Conservation (phyloP, 2,329 filamentous ascomycete species). For the Trichothecium roseum region DNA sequence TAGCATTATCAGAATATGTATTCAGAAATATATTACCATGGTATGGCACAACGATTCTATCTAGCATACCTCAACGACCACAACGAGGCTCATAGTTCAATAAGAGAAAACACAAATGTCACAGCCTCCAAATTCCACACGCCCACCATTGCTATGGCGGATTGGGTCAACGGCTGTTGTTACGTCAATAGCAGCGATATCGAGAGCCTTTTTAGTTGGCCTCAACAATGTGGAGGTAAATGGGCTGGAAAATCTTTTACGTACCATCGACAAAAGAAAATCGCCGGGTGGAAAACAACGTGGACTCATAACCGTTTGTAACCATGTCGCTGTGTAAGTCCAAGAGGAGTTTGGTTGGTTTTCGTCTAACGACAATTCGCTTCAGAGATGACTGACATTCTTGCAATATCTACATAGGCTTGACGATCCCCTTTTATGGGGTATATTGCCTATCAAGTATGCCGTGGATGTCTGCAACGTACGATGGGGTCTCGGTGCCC, state of each 20-base stretch:
- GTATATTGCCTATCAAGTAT: slow-evolving; percentile 68
- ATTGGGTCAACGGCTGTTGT: slow-evolving; percentile 64
- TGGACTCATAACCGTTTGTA: slow-evolving; percentile 66
- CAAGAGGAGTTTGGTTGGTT: too few species aligned
- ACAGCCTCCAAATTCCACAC: too few species aligned
- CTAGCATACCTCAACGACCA: too few species aligned
- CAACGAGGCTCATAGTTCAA: too few species aligned
- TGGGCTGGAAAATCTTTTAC: slow-evolving; percentile 66
- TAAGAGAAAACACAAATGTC: too few species aligned
- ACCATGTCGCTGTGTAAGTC: slow-evolving; percentile 30
- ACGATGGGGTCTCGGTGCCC: slow-evolving; percentile 82
- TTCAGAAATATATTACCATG: too few species aligned
- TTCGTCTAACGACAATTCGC: neutral
- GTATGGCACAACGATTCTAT: too few species aligned
- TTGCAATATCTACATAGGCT: slow-evolving; percentile 50
- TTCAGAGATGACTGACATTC: slow-evolving; percentile 1
- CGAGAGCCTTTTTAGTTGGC: slow-evolving; percentile 63
- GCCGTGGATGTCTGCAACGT: slow-evolving; percentile 62
- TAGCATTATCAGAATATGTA: too few species aligned
- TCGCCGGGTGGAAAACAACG: slow-evolving; percentile 50
- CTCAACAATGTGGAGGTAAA: slow-evolving; percentile 66
- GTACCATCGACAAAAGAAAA: slow-evolving; percentile 62
- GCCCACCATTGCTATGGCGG: slow-evolving; percentile 60
- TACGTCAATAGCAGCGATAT: slow-evolving; percentile 60
- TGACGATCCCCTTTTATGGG: slow-evolving; percentile 94